These are phyloP conservation scores for Verticillium zaregamsianum DNA, from an alignment of 2,329 filamentous ascomycete species.

Conservation along the genomic window DNA sequence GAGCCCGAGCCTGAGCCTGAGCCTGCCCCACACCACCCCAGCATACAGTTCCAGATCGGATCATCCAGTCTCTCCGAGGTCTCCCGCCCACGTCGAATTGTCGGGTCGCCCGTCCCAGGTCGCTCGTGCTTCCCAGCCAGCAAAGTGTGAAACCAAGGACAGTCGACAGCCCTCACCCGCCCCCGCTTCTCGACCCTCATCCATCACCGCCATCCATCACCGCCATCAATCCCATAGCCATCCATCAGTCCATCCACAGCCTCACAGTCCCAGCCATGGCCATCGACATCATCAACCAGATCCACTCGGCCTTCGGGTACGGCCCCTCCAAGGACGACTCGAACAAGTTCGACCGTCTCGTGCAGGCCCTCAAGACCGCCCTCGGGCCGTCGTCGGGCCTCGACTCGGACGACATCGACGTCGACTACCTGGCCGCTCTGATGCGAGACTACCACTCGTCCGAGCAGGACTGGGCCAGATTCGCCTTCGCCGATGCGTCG, in stretches of 20 bases:
- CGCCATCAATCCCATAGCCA: constrained; percentile 1
- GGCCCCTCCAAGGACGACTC: constrained; percentile 23
- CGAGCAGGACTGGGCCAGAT: constrained; percentile 67
- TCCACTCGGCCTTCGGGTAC: constrained; percentile 13
- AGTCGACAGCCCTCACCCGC: neutral
- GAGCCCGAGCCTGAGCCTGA: neutral
- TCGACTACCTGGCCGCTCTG: constrained; percentile 62
- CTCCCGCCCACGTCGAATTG: neutral
- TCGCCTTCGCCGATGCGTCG: constrained; percentile 67
- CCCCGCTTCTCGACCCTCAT: constrained; percentile 9
- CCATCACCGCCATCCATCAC: neutral
- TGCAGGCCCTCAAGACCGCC: constrained; percentile 66
- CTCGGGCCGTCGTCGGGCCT: constrained; percentile 80
- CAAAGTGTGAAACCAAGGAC: neutral
- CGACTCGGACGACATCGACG: constrained; percentile 76
- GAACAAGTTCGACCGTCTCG: constrained; percentile 62
- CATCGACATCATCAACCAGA: constrained; percentile 25
- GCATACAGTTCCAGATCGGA: constrained; percentile 6
- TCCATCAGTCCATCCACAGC: constrained; percentile 14
- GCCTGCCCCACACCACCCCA: neutral
- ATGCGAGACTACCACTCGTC: constrained; percentile 73
- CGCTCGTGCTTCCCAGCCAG: neutral
- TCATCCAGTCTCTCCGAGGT: constrained; percentile 10
- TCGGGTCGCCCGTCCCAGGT: neutral
- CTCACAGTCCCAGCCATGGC: constrained; percentile 23